Conservation (phyloP, 1,284 basidiomycete species). For the Ganoderma lucidum region DNA sequence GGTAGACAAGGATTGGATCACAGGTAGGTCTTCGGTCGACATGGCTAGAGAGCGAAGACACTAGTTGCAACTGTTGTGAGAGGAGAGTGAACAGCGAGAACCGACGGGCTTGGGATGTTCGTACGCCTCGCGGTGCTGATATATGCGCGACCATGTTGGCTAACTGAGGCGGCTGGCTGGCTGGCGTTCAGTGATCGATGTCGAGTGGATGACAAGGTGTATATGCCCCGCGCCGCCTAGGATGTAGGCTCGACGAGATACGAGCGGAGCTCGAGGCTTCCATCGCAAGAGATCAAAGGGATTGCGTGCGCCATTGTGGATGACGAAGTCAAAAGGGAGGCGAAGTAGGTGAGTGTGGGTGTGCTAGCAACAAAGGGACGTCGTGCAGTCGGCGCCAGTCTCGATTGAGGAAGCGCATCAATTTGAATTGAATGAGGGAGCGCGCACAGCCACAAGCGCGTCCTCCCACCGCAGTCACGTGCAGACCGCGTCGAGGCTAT, state of each 20-base stretch:
- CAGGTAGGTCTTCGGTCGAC: slow-evolving; percentile 11
- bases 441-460: slow-evolving; percentile 38
- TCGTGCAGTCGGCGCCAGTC: not conserved
- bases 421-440: slow-evolving; percentile 4
- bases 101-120: not conserved
- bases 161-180: not conserved
- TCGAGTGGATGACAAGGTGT: not conserved
- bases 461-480: slow-evolving; percentile 33
- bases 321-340: not conserved
- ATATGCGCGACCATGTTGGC: slow-evolving; percentile 1
- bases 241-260: not conserved
- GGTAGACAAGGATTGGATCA: not conserved
- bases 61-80: not conserved
- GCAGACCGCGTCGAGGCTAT: slow-evolving; percentile 35
- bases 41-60: slow-evolving; percentile 1
- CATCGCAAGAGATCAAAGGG: not conserved
- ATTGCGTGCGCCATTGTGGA: not conserved
- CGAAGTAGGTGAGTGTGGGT: not conserved
- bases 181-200: not conserved
- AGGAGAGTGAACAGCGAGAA: not conserved
- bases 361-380: too few species aligned
- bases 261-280: not conserved
- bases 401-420: not conserved
- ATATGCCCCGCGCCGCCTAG: not conserved
- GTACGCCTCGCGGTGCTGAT: not conserved